A percentile compares a stretch with the other conserved stretches of the same genome.
These are phyloP conservation scores for Sphaerulina vaccinii DNA, from an alignment of 2,329 filamentous ascomycete genomes.

Conservation along the genomic window DNA sequence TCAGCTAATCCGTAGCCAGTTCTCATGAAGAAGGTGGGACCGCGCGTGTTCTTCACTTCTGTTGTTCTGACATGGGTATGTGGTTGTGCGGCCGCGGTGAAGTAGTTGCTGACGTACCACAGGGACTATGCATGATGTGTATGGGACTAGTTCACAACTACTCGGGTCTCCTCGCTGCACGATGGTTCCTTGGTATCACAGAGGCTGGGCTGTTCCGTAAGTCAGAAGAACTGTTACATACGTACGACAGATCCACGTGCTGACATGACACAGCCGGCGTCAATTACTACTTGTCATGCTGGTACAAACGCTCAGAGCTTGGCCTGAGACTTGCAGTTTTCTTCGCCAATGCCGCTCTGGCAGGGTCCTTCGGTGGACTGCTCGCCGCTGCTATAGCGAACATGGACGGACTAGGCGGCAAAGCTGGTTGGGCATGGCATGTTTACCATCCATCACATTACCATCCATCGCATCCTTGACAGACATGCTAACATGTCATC, in stretches of 20 bases:
- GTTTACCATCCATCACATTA: background rate
- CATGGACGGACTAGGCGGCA: conserved; percentile 63
- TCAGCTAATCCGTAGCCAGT: conserved; percentile 39
- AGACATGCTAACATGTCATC: conserved; percentile 27
- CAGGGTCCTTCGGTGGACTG: conserved; percentile 74
- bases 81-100: background rate
- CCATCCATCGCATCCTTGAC: no score
- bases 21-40: conserved; percentile 70
- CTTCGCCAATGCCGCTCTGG: conserved; percentile 77
- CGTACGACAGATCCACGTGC: background rate
- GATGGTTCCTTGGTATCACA: conserved; percentile 34
- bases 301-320: conserved; percentile 78
- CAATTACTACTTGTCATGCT: conserved; percentile 78
- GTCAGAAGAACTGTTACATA: background rate
- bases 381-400: conserved; percentile 69
- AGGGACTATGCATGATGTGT: conserved; percentile 43
- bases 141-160: conserved; percentile 29
- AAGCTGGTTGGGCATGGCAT: conserved; percentile 40
- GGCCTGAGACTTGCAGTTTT: conserved; percentile 76
- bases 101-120: background rate
- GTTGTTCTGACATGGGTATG: conserved; percentile 69
- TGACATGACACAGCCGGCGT: conserved; percentile 54
- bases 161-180: conserved; percentile 28
- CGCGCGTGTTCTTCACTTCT: conserved; percentile 68
- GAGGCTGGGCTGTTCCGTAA: conserved; percentile 50